Evolutionary conservation across 371 early-diverging fungal species (phyloP).

Genomic region (Syncephalis plumigaleata): DNA sequence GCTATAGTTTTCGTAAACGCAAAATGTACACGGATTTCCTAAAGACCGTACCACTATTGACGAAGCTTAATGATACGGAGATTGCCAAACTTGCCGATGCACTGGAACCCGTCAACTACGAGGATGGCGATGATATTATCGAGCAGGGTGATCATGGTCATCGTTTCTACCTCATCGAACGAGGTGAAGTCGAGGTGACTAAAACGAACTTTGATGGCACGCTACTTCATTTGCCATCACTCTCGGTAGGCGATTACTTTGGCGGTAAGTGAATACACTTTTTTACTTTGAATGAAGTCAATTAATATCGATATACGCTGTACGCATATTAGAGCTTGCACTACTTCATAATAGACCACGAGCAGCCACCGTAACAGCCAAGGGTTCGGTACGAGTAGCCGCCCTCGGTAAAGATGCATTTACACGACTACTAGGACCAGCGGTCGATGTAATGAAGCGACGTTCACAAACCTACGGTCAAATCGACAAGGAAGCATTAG

Average conservation of each 20-base stretch:
- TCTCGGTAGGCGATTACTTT: constrained; percentile 74
- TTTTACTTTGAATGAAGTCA: not conserved
- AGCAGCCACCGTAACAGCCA: constrained; percentile 66
- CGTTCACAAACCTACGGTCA: constrained; percentile 52
- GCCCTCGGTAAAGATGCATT: constrained; percentile 75
- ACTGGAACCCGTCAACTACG: constrained; percentile 44
- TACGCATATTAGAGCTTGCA: constrained; percentile 44
- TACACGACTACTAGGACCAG: constrained; percentile 74
- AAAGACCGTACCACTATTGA: constrained; percentile 46
- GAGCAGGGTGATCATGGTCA: constrained; percentile 48
- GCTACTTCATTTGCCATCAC: constrained; percentile 41
- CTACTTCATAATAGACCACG: constrained; percentile 71
- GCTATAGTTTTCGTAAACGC: constrained; percentile 47
- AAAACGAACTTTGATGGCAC: constrained; percentile 58
- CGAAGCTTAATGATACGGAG: constrained; percentile 43
- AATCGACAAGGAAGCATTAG: not conserved
- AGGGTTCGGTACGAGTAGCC: constrained; percentile 67
- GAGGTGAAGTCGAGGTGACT: constrained; percentile 64
- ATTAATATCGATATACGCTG: not conserved
- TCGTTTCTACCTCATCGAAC: constrained; percentile 71
- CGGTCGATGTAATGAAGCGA: constrained; percentile 68
- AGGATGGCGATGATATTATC: constrained; percentile 47
- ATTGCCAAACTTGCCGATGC: constrained; percentile 70
- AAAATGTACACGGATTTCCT: constrained; percentile 65
- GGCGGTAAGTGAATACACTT: constrained; percentile 35